Evolutionary conservation across 2,329 filamentous ascomycete species (phyloP).

Genomic region (Ramularia endophylla): DNA sequence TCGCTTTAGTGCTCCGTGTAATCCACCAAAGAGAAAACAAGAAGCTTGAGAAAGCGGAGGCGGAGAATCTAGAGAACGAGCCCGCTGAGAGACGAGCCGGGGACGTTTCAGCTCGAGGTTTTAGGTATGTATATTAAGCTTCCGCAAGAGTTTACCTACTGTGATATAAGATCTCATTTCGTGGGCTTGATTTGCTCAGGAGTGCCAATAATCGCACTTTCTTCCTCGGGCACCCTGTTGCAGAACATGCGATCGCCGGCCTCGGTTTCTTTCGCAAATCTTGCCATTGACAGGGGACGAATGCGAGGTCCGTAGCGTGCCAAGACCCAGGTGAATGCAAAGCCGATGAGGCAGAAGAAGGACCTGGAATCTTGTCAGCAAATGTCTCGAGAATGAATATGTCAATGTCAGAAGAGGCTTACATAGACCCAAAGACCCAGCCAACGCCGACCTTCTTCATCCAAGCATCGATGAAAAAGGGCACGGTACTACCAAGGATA

Average conservation of each 20-base stretch:
- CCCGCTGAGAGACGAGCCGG: not conserved
- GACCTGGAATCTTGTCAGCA: no score
- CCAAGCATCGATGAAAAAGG: constrained; percentile 11
- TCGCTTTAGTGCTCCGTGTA: constrained; percentile 32
- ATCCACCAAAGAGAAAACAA: constrained; percentile 33
- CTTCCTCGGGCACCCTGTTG: no score
- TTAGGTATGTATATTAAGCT: constrained; percentile 15
- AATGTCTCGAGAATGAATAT: no score
- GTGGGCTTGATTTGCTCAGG: no score
- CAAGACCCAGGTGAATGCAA: constrained; percentile 1
- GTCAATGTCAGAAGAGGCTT: no score
- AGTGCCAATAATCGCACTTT: no score
- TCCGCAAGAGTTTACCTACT: not conserved
- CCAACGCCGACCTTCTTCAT: constrained; percentile 5
- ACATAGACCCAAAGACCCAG: constrained; percentile 12
- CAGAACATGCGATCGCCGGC: no score
- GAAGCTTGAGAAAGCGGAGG: constrained; percentile 23
- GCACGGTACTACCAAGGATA: constrained; percentile 7
- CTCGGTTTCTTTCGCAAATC: not conserved
- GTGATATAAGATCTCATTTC: no score
- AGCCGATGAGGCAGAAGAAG: constrained; percentile 7
- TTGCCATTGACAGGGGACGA: constrained; percentile 1
- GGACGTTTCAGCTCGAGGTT: constrained; percentile 5
- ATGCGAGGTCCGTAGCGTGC: constrained; percentile 1
- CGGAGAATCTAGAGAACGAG: constrained; percentile 10